Base-by-base conservation (phyloP, 345 rosid species). In the Noccaea caerulescens region DNA sequence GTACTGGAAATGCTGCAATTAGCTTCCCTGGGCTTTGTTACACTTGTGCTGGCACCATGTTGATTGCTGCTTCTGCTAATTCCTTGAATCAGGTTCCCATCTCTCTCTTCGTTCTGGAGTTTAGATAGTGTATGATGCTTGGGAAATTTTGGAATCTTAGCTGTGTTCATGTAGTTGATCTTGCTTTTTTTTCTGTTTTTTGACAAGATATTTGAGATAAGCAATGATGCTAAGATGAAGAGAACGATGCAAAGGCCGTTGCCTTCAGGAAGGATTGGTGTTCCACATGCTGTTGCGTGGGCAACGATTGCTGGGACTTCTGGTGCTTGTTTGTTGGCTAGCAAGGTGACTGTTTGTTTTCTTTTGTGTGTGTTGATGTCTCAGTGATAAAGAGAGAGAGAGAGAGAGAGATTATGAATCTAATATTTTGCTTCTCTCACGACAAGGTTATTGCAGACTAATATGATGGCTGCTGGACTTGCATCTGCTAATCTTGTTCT, bases 31-130 rank as follows among this genome's bases (percentile, higher is more conserved):
- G 98, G 4, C 93, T 94, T 63, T 88, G 91, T 78, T 91, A 84
- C 79, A 94, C 99, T 2, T 94, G 99, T 84, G 89, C 88, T 58
- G 96, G 98, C 3, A 94, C 96, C 4, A 94, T 94, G 99, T 79
- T 94, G 98, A 92, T 91, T 16, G 96, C 98, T 68, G 95, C 98
- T 1, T 87, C 99, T 55, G 98, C 99, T 42, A 91, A 85, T 81
- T 88, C 99, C 23, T 83, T 94, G 65, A 94, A 94, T 72, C 99
- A 94, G 97, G 99, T 88, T 59, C 10, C 4, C 9, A 34, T 20
- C 53, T 54, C 39, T 62, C n/a, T n/a, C n/a, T 0, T 36, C 45
- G 11, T 52, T 49, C 6, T 38, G 37, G 37, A 41, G 18, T 43
- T 56, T 46, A n/a, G 55, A 39, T 18, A 12, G 27, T 20, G 38